Percentiles rank a stretch among this genome's conserved stretches.
Evolutionary conservation across 805 yeast genomes (phyloP).

Genomic region (Metschnikowia matae): DNA sequence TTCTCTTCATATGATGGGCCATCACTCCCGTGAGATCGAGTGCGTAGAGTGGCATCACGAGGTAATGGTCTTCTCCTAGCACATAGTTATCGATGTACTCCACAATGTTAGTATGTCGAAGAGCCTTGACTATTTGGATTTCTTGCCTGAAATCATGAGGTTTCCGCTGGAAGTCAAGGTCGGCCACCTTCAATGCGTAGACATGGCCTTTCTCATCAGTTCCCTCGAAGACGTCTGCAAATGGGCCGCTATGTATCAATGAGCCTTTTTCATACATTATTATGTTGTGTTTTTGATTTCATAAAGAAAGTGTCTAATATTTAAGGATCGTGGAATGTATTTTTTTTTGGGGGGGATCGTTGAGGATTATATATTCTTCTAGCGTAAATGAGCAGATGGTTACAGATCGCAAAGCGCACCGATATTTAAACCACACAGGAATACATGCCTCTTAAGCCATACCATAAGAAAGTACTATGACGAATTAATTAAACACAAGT

Average conservation of each 20-base stretch:
- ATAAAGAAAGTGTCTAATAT: not conserved
- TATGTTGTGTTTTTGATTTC: not conserved
- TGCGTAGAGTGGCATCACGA: constrained; percentile 32
- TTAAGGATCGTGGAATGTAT: not conserved
- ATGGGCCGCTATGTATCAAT: constrained; percentile 31
- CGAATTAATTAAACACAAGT: too few species aligned
- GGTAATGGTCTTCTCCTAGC: constrained; percentile 28
- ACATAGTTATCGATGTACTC: constrained; percentile 20
- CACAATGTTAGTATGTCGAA: constrained; percentile 15
- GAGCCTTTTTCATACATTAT: constrained; percentile 18
- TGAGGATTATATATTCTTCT: not conserved
- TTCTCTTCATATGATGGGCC: constrained; percentile 17
- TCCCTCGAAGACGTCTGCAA: constrained; percentile 31
- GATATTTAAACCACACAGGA: not conserved
- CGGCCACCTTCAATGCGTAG: constrained; percentile 37
- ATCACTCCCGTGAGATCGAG: constrained; percentile 25
- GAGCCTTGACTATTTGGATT: constrained; percentile 22
- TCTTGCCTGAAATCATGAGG: constrained; percentile 38
- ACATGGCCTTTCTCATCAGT: constrained; percentile 10
- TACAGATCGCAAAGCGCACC: not conserved
- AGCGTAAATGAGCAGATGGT: too few species aligned
- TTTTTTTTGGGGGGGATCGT: not conserved
- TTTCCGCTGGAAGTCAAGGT: constrained; percentile 29
- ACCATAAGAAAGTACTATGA: too few species aligned
- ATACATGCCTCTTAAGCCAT: too few species aligned